Percentiles rank a stretch among this genome's conserved stretches.
phyloP scores from a whole-genome alignment of 495 filamentous ascomycete species.

The Aspergillus sparsus region DNA sequence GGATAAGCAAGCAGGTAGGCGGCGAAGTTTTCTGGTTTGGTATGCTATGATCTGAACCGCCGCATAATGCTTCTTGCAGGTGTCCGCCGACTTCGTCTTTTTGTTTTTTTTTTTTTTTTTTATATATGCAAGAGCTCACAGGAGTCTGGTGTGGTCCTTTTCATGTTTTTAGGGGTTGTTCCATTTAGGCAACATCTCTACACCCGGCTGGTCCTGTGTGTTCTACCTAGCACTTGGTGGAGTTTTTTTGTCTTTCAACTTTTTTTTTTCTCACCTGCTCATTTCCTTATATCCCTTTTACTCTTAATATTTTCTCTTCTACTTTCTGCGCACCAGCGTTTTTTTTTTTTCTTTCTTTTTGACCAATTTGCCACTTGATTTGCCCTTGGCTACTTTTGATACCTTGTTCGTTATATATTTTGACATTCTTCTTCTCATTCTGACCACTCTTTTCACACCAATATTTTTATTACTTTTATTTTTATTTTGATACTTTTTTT shows the following conservation, averaged over 20 bases:
- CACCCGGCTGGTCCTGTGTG: conserved; percentile 57
- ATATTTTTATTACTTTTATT: not conserved
- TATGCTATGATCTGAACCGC: conserved; percentile 33
- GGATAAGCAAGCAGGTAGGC: conserved; percentile 37
- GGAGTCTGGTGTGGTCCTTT: conserved; percentile 52
- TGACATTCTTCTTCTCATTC: conserved; percentile 16
- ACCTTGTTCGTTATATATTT: conserved; percentile 13
- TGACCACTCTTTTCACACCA: not conserved
- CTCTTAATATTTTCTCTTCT: conserved; percentile 27
- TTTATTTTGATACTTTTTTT: conserved; percentile 10
- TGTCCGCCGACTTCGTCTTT: conserved; percentile 37
- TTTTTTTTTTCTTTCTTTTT: conserved; percentile 19
- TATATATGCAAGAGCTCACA: conserved; percentile 43
- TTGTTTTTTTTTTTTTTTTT: conserved; percentile 30
- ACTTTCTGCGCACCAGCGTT: conserved; percentile 33
- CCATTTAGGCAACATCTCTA: conserved; percentile 41
- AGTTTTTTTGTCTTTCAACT: conserved; percentile 33
- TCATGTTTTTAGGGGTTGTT: conserved; percentile 44
- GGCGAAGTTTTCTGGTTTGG: conserved; percentile 38
- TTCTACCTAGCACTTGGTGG: conserved; percentile 49
- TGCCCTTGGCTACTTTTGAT: conserved; percentile 11
- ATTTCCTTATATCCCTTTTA: conserved; percentile 24
- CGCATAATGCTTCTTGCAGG: conserved; percentile 41
- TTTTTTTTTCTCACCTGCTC: conserved; percentile 15
- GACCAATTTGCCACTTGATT: not conserved